Conservation (phyloP, 2,329 filamentous ascomycete genomes). For the Cercospora canescens region DNA sequence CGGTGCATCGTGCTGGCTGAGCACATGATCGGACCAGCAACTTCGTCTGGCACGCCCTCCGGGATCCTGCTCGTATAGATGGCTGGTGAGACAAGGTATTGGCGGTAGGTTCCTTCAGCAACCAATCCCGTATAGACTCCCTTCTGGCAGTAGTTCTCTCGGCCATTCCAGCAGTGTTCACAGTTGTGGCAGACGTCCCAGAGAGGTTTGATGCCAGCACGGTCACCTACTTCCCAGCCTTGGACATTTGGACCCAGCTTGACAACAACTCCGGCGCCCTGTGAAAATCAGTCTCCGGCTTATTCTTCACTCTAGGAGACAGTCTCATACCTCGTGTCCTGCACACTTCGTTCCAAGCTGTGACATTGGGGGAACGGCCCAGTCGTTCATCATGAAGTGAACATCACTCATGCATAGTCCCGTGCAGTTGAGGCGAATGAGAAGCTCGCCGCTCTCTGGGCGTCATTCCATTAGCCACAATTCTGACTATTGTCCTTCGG, state of each 20-base stretch:
- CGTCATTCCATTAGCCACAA: background rate
- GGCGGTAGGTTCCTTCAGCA: conserved; percentile 54
- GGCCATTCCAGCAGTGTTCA: conserved; percentile 50
- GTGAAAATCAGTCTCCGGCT: conserved; percentile 30
- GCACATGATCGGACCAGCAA: conserved; percentile 63
- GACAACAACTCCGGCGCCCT: conserved; percentile 58
- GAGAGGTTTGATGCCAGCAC: conserved; percentile 52
- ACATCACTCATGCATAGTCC: conserved; percentile 60
- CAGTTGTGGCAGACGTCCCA: conserved; percentile 50
- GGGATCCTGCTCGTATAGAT: conserved; percentile 57
- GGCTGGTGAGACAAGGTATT: conserved; percentile 60
- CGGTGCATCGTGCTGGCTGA: conserved; percentile 59
- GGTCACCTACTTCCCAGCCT: conserved; percentile 54
- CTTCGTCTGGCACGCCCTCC: conserved; percentile 54
- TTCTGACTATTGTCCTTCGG: background rate
- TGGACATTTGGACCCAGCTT: conserved; percentile 56
- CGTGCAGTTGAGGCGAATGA: conserved; percentile 59
- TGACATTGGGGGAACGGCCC: conserved; percentile 50
- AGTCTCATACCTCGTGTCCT: conserved; percentile 53
- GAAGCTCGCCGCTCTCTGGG: conserved; percentile 48
- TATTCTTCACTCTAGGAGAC: background rate
- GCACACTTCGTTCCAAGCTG: conserved; percentile 35
- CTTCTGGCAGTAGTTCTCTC: conserved; percentile 54
- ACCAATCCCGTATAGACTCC: conserved; percentile 48
- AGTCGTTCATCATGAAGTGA: conserved; percentile 59